Evolutionary conservation across 2,329 filamentous ascomycete species (phyloP).

Genomic region (Scytalidium lignicola): DNA sequence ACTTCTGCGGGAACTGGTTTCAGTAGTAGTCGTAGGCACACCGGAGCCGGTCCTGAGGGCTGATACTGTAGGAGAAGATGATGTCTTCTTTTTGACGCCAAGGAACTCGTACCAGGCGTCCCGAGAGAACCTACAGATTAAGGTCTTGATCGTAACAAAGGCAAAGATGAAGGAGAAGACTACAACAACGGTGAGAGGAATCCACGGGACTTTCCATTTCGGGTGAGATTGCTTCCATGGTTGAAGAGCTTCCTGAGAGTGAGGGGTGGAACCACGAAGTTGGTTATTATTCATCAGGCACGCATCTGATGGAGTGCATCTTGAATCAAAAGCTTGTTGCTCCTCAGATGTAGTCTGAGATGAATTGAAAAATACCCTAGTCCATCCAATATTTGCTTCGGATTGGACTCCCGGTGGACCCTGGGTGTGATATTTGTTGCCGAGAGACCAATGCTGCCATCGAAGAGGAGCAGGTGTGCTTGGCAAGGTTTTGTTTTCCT

Average conservation of each 20-base stretch:
- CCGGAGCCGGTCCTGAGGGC: neutral
- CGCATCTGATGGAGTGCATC: slow-evolving; percentile 26
- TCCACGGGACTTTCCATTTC: slow-evolving; percentile 4
- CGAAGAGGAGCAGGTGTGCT: slow-evolving; percentile 36
- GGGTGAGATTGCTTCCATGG: slow-evolving; percentile 8
- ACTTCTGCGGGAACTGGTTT: neutral
- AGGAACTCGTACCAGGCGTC: neutral
- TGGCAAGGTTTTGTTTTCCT: slow-evolving; percentile 28
- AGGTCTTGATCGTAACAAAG: slow-evolving; percentile 2
- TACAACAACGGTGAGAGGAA: slow-evolving; percentile 6
- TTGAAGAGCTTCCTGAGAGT: slow-evolving; percentile 4
- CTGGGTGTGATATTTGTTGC: slow-evolving; percentile 37
- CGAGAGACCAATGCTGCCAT: slow-evolving; percentile 44
- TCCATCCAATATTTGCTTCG: slow-evolving; percentile 38
- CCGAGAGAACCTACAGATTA: slow-evolving; percentile 3
- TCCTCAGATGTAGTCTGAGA: slow-evolving; percentile 32
- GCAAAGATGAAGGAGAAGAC: slow-evolving; percentile 1
- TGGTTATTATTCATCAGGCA: slow-evolving; percentile 24
- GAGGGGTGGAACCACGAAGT: slow-evolving; percentile 9
- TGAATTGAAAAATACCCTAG: slow-evolving; percentile 45
- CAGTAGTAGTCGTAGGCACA: neutral
- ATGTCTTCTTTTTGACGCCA: neutral
- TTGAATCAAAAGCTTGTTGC: slow-evolving; percentile 20
- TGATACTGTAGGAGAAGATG: neutral
- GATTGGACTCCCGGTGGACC: slow-evolving; percentile 37